These are phyloP conservation scores for Eremomyces bilateralis DNA, from an alignment of 495 filamentous ascomycete species.

Conservation along the genomic window DNA sequence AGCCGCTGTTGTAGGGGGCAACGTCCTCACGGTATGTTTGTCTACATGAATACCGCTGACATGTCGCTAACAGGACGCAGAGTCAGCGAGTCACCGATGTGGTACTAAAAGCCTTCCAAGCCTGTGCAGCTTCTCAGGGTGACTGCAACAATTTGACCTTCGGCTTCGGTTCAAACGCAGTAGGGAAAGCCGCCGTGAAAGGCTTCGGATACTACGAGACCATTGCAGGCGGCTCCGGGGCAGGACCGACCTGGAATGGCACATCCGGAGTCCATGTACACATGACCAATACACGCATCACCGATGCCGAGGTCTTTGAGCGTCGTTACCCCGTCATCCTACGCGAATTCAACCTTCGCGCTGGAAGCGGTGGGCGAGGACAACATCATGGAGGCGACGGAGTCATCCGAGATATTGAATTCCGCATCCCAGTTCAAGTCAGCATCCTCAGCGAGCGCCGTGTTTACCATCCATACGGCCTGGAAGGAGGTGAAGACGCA, in stretches of 20 bases:
- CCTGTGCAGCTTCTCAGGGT: constrained; percentile 79
- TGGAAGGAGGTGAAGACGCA: constrained; percentile 69
- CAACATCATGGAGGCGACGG: constrained; percentile 71
- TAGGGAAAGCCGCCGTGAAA: constrained; percentile 27
- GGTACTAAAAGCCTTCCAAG: constrained; percentile 73
- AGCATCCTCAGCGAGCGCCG: constrained; percentile 75
- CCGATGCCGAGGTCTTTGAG: constrained; percentile 90
- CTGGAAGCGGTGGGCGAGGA: constrained; percentile 47
- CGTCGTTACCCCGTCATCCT: constrained; percentile 77
- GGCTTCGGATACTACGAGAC: constrained; percentile 98
- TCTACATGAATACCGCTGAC: constrained; percentile 9
- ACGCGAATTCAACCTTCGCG: constrained; percentile 56
- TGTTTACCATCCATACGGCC: constrained; percentile 72
- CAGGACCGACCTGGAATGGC: constrained; percentile 71
- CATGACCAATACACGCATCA: constrained; percentile 99
- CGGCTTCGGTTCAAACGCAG: constrained; percentile 54
- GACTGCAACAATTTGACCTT: constrained; percentile 84
- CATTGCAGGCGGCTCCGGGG: constrained; percentile 81
- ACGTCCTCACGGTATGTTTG: constrained; percentile 50
- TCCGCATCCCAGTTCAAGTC: constrained; percentile 69
- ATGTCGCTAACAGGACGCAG: constrained; percentile 5
- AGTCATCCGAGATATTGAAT: constrained; percentile 86
- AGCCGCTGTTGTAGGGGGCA: constrained; percentile 87
- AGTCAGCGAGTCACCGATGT: constrained; percentile 85
- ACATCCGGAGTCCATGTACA: constrained; percentile 82